Conservation (phyloP, 169 alveolate species). For the Eimeria praecox region DNA sequence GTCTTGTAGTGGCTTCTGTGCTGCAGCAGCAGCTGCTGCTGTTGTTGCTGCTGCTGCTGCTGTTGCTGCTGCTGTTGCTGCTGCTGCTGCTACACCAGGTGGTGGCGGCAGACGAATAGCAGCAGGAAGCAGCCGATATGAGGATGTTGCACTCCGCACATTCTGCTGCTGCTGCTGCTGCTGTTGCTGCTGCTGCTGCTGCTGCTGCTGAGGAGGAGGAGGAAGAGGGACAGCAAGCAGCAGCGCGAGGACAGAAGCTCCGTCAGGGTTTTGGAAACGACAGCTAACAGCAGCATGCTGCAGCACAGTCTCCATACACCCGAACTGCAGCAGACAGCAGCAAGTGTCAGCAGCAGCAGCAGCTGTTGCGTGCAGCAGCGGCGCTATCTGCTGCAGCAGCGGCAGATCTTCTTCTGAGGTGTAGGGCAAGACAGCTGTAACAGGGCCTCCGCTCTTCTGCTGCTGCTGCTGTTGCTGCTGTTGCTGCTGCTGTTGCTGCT, state of each 20-base stretch:
- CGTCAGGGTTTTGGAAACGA: neutral
- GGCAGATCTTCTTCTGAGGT: constrained; percentile 11
- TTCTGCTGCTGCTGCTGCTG: neutral
- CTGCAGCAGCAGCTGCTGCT: constrained; percentile 32
- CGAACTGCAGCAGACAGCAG: constrained; percentile 19
- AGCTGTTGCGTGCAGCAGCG: neutral
- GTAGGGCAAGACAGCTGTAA: neutral
- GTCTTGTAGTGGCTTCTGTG: neutral
- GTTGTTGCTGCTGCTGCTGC: neutral
- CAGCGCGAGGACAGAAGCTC: neutral
- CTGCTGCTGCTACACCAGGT: neutral
- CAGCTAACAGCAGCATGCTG: constrained; percentile 16
- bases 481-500: constrained; percentile 51
- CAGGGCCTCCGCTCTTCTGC: constrained; percentile 1
- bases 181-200: constrained; percentile 1
- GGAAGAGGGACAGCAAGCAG: neutral
- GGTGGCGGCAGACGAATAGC: neutral
- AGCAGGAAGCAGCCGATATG: neutral
- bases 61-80: neutral
- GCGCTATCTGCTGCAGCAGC: constrained; percentile 17
- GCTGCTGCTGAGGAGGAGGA: neutral
- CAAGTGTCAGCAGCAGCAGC: neutral
- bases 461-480: constrained; percentile 38
- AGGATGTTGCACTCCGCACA: neutral
- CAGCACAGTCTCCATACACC: constrained; percentile 3